A percentile compares a stretch with the other conserved stretches of the same genome.
Evolutionary conservation across 2,329 filamentous ascomycete species (phyloP).

Genomic region (Fusarium torreyae): DNA sequence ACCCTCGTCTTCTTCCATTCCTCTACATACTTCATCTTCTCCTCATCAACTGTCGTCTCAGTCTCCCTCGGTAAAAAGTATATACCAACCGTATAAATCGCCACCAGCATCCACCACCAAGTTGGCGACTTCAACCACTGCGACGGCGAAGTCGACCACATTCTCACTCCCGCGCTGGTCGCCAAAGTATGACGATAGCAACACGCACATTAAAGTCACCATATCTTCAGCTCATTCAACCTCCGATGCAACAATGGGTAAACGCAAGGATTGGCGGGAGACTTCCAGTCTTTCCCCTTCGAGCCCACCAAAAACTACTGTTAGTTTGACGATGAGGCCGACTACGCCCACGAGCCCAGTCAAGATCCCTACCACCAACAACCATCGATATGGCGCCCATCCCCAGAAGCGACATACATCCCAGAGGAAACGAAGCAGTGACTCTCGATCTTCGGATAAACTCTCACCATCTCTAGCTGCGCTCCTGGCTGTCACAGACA

Average conservation of each 20-base stretch:
- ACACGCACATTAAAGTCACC: slow-evolving; percentile 46
- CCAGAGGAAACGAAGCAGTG: slow-evolving; percentile 56
- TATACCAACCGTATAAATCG: slow-evolving; percentile 22
- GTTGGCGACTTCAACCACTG: slow-evolving; percentile 29
- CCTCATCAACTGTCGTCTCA: slow-evolving; percentile 11
- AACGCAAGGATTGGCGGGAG: slow-evolving; percentile 54
- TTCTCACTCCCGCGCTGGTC: slow-evolving; percentile 45
- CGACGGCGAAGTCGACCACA: slow-evolving; percentile 39
- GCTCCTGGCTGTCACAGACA: slow-evolving; percentile 73
- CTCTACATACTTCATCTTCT: slow-evolving; percentile 36
- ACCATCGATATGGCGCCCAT: slow-evolving; percentile 56
- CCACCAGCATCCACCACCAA: slow-evolving; percentile 21
- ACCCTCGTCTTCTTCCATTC: slow-evolving; percentile 24
- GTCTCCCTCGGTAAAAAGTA: slow-evolving; percentile 14
- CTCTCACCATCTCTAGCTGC: slow-evolving; percentile 73
- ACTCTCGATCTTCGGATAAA: slow-evolving; percentile 66
- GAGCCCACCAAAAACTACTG: slow-evolving; percentile 50
- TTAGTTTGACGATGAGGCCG: slow-evolving; percentile 48
- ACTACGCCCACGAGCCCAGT: slow-evolving; percentile 65
- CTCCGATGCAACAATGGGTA: slow-evolving; percentile 54
- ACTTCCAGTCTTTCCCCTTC: slow-evolving; percentile 49
- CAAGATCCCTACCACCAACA: slow-evolving; percentile 66
- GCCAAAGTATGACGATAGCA: slow-evolving; percentile 53
- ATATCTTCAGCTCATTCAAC: slow-evolving; percentile 43
- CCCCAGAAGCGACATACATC: slow-evolving; percentile 57